Base-by-base conservation (phyloP, 805 yeast genomes). In the Wickerhamomyces alni region DNA sequence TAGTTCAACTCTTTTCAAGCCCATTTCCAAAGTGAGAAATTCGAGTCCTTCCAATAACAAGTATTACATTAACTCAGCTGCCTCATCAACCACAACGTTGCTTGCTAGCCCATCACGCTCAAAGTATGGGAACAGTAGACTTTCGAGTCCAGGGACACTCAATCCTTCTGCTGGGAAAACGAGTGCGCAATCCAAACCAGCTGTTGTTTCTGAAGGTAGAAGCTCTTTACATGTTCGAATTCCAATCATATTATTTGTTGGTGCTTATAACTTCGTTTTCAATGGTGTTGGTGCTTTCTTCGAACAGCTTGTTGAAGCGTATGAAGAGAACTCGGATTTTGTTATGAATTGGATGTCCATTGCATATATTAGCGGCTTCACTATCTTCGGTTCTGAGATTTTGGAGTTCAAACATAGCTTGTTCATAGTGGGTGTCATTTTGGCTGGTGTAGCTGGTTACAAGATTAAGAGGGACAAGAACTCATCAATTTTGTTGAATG, bases 331-430 rank as follows among this genome's bases (percentile, higher is more conserved):
- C 22, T n/a, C 39, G 2, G 30, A 31, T 6, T 33, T 34, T 7
- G 4, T 27, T 11, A 5, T 41, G 18, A 44, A 47, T 21, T 17
- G 36, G 4, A 7, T 51, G 4, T 33, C 51, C 1, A 38, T 43
- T 12, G 3, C 35, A 3, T 12, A 27, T 10, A 30, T 51, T 16
- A 44, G 48, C 6, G 35, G 35, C 4, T 38, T 44, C 5, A 24
- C 45, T 2, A 35, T 42, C 2, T 49, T 47, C 38, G 47, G 50
- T 11, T 38, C 42, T 17, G 45, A 39, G 8, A 16, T 51, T 3
- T 43, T 52, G 15, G 13, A 30, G 4, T 11, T 33, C 39, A 44
- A 42, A 17, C 46, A 47, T 35, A 21, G 25, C 3, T 27, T 49
- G 22, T 36, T 46, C 35, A 27, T 47, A 2, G n/a, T 40, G 16